phyloP scores from a whole-genome alignment of 768 basidiomycete genomes.

The Clavaria fumosa region DNA sequence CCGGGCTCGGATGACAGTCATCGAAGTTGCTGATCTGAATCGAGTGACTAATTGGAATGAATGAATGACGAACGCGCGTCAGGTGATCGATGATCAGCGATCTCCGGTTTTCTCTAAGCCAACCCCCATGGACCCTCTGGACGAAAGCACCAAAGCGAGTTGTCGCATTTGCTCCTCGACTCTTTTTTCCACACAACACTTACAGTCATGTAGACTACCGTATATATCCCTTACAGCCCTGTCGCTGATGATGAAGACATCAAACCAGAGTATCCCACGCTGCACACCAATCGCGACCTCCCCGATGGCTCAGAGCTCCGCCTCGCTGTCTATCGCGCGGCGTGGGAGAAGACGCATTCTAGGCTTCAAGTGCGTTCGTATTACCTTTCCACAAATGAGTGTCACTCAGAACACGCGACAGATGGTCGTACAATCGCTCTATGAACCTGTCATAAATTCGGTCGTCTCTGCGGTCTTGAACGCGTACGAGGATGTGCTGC shows the following conservation, averaged over 20 bases:
- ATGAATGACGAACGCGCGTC: too few species aligned
- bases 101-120: too few species aligned
- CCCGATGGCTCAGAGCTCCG: conserved; percentile 17
- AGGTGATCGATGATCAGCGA: too few species aligned
- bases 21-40: too few species aligned
- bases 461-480: conserved; percentile 28
- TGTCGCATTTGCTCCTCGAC: background rate
- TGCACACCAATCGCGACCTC: conserved; percentile 9
- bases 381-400: background rate
- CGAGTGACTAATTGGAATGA: too few species aligned
- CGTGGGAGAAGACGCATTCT: conserved; percentile 44
- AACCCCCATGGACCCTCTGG: conserved; percentile 3
- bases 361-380: conserved; percentile 33
- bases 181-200: background rate
- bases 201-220: conserved; percentile 4
- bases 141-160: conserved; percentile 8
- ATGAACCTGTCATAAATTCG: conserved; percentile 31
- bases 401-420: conserved; percentile 13
- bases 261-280: conserved; percentile 2
- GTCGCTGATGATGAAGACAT: conserved; percentile 4
- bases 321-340: conserved; percentile 35
- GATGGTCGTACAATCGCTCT: conserved; percentile 31
- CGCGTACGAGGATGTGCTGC: conserved; percentile 31
- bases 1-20: too few species aligned
- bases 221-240: conserved; percentile 8